Base-by-base conservation (phyloP, 148 eudicot genomes). In the Diospyros lotus region DNA sequence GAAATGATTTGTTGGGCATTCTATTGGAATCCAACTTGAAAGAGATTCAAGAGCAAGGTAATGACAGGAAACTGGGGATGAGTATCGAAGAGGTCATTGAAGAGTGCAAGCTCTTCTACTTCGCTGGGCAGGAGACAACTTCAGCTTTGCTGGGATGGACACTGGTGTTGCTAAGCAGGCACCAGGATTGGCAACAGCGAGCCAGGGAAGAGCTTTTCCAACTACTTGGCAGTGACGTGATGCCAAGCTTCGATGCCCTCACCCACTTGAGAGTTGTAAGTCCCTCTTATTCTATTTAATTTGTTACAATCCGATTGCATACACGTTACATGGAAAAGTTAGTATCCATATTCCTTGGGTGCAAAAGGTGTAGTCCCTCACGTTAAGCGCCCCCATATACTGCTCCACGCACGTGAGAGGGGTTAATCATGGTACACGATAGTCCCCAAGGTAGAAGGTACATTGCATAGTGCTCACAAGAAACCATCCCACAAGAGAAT, bases 1-100 rank as follows among this genome's bases (percentile, higher is more conserved):
- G 14, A 9, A 73, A 76, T 39, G 79, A 76, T 10, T 76, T 76
- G 4, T 51, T 76, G 59, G 60, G 73, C 12, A 59, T 76, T 48
- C 40, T 76, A 52, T 51, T 76, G 66, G 15, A 9, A 13, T 55
- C 59, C 3, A 55, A 55, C 12, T 9, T 55, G 9, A 13, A 10
- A 10, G 12, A 55, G 12, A 55, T 10, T 55, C 59, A 55, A 13
- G 12, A 9, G 15, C 59, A 55, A 5, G 59, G 12, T 10, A 10
- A 55, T 13, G 12, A 55, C 8, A 3, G 14, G 15, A 55, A 55
- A 10, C 54, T 51, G 15, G 12, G 3, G 12, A 9, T 55, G 59
- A 13, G 59, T 55, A 55, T 55, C 12, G 59, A 55, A 55, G 59
- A 55, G 0, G 59, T 55, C 12, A 55, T 55, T 9, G 59, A 13